Percentiles rank a stretch among this genome's conserved stretches.
Conservation (phyloP, 768 basidiomycete species). For the Phanerochaete carnosa region DNA sequence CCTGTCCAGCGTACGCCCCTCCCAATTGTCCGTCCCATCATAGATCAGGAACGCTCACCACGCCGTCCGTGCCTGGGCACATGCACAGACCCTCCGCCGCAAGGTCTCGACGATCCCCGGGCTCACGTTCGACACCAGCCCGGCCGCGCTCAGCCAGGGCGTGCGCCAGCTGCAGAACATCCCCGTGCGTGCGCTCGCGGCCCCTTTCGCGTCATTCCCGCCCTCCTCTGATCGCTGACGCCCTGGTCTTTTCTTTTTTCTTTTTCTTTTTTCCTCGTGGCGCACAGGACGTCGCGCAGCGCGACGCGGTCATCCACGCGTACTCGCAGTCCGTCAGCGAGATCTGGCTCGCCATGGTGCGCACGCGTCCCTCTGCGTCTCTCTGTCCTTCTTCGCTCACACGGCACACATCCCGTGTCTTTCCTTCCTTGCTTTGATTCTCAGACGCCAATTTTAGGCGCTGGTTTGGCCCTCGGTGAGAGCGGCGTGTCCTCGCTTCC, state of each 20-base stretch:
- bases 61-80: background rate
- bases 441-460: constrained; percentile 25
- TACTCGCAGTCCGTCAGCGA: constrained; percentile 32
- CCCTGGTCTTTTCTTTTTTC: too few species aligned
- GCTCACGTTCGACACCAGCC: constrained; percentile 14
- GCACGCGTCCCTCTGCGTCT: background rate
- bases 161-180: constrained; percentile 21
- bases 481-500: background rate
- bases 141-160: constrained; percentile 20
- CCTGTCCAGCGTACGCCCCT: constrained; percentile 11
- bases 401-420: background rate
- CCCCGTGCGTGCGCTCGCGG: constrained; percentile 12
- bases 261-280: background rate
- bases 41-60: too few species aligned
- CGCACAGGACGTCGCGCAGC: constrained; percentile 28
- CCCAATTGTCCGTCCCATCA: background rate
- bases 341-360: constrained; percentile 33
- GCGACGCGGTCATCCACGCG: constrained; percentile 31
- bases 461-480: constrained; percentile 30
- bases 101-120: background rate
- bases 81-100: background rate
- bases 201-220: background rate
- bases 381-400: background rate
- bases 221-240: constrained; percentile 4
- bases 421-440: too few species aligned